phyloP scores from a whole-genome alignment of 2,329 filamentous ascomycete genomes.

The Talaromyces verruculosus region DNA sequence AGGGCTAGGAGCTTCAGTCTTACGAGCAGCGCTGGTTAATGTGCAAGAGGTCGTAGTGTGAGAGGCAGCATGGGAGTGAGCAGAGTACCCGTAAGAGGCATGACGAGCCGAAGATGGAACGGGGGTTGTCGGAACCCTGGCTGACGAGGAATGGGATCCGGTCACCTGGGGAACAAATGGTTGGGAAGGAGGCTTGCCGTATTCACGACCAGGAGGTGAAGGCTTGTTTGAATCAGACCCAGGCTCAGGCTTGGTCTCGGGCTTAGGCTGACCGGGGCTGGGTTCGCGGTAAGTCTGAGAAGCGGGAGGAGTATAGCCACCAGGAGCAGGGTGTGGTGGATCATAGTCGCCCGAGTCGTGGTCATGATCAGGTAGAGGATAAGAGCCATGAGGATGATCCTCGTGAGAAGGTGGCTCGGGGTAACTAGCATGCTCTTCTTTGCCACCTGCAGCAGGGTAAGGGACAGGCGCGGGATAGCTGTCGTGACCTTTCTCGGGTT shows the following conservation, averaged over 20 bases:
- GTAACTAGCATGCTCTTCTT: background rate
- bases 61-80: background rate
- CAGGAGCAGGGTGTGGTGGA: background rate
- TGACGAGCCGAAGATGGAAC: slow-evolving; percentile 1
- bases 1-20: background rate
- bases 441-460: background rate
- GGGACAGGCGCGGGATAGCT: background rate
- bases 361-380: background rate
- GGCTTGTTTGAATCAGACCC: background rate
- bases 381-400: slow-evolving; percentile 6
- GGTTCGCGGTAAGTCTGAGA: background rate
- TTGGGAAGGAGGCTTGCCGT: background rate
- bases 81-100: background rate
- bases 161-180: slow-evolving; percentile 2
- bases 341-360: background rate
- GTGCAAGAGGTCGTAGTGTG: background rate
- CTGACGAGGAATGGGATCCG: background rate
- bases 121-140: background rate
- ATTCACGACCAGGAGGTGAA: background rate
- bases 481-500: background rate
- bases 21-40: background rate
- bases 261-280: background rate
- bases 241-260: background rate
- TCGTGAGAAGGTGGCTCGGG: background rate
- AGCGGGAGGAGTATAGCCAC: background rate